Evolutionary conservation across 352 stramenopile species (phyloP).

Genomic region (Pythium phragmitis): DNA sequence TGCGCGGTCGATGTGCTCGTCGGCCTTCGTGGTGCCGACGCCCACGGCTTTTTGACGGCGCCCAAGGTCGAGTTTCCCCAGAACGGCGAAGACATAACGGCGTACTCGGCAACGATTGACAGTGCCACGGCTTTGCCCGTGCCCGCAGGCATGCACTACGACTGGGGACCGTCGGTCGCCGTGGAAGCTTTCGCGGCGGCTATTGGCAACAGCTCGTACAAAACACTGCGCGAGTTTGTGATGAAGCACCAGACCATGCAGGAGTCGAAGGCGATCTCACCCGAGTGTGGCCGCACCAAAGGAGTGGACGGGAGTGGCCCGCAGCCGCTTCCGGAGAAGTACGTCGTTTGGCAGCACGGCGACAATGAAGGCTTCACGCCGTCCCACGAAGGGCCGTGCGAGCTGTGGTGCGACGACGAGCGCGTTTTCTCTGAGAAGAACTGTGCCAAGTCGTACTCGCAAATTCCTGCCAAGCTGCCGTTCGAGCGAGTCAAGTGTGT

Average conservation of each 20-base stretch:
- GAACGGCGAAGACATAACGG: slow-evolving; percentile 15
- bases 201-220: slow-evolving; percentile 23
- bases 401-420: slow-evolving; percentile 27
- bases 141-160: slow-evolving; percentile 16
- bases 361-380: slow-evolving; percentile 27
- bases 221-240: slow-evolving; percentile 22
- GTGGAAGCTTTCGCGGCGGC: slow-evolving; percentile 16
- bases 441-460: slow-evolving; percentile 20
- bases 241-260: slow-evolving; percentile 24
- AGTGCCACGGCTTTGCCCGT: slow-evolving; percentile 8
- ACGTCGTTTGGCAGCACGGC: slow-evolving; percentile 27
- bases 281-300: slow-evolving; percentile 25
- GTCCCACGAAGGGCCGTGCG: slow-evolving; percentile 30
- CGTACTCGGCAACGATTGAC: slow-evolving; percentile 26
- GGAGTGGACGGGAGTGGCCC: neutral
- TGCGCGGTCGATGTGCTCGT: neutral
- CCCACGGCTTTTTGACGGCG: slow-evolving; percentile 22
- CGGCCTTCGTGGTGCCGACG: neutral
- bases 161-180: neutral
- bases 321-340: slow-evolving; percentile 18
- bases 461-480: slow-evolving; percentile 17
- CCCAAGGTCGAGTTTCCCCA: slow-evolving; percentile 22
- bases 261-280: neutral
- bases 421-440: slow-evolving; percentile 24
- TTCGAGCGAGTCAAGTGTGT: slow-evolving; percentile 28